These are phyloP conservation scores for Plasmopara viticola DNA, from an alignment of 352 stramenopile species.

Conservation along the genomic window DNA sequence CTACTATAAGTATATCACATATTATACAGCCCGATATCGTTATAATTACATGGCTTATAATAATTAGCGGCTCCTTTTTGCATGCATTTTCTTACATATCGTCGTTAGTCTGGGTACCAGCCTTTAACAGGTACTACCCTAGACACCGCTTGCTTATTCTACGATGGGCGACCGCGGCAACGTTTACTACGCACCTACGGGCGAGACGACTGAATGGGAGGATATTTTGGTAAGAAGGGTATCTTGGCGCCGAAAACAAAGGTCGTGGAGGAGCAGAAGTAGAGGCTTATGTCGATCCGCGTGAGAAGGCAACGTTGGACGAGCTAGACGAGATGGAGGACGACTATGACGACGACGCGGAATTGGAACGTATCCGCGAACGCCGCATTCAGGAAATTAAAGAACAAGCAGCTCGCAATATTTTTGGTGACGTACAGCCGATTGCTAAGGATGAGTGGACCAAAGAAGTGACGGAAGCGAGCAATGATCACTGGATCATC, in stretches of 20 bases:
- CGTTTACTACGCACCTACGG: conserved; percentile 81
- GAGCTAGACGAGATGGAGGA: conserved; percentile 85
- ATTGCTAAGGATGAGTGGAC: conserved; percentile 93
- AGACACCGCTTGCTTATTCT: too few relatives aligned
- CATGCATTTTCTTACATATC: too few relatives aligned
- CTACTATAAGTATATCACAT: too few relatives aligned
- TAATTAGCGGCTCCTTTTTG: too few relatives aligned
- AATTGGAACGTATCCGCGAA: conserved; percentile 73
- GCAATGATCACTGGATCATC: conserved; percentile 84
- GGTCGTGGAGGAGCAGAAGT: conserved; percentile 68
- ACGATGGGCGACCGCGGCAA: conserved; percentile 67
- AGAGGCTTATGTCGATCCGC: conserved; percentile 63
- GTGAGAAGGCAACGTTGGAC: conserved; percentile 75
- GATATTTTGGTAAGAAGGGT: conserved; percentile 87
- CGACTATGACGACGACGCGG: conserved; percentile 81
- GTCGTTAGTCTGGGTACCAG: too few relatives aligned
- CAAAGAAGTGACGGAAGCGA: conserved; percentile 87
- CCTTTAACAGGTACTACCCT: too few relatives aligned
- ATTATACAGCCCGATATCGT: too few relatives aligned
- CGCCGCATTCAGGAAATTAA: conserved; percentile 86
- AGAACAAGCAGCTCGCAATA: conserved; percentile 67
- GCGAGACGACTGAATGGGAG: conserved; percentile 88
- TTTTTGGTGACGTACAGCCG: conserved; percentile 85
- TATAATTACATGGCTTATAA: too few relatives aligned
- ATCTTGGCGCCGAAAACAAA: conserved; percentile 87